Evolutionary conservation across 345 rosid species (phyloP), one percentile per base, ranked within the genome.

Genomic region (Salix purpurea): DNA sequence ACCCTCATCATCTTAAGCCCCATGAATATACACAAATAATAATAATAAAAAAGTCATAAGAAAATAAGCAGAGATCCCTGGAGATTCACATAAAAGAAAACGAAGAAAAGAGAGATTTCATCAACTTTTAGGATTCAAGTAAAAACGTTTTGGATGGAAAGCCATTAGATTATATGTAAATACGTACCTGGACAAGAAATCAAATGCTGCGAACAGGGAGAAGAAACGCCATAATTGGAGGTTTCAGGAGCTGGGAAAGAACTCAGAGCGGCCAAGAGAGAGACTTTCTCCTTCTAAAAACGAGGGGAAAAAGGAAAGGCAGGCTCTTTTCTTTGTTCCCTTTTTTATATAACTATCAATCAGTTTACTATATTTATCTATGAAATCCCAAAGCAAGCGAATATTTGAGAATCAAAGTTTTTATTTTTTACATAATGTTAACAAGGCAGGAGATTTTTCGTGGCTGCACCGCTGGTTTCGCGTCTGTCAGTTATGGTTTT

Each of bases 401-500:
- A 40, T 42, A 46, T 48, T 48, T 16, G 54, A 48, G 54, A 48
- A 48, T 48, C 7, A 16, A 48, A 2, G 54, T 48, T 48, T 48
- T 48, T 48, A 15, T 48, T 15, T 48, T 48, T 48, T 16, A 48
- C 19, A 48, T 48, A 48, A 14, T 48, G 21, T 48, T 48, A 48
- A 5, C 19, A 16, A 48, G 19, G 71, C 79, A 72, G 54, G 67
- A 69, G 74, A 72, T 2, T 52, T 74, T 84, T 82, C 71, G 71
- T 75, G 82, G 87, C 70, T 68, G 71, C 76, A 65, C 81, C 92
- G 85, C 58, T 6, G 60, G 80, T 79, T 72, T 79, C 82, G 89
- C 37, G 21, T 68, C 76, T 15, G 70, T 80, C 67, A 61, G 19
- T 67, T 7, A 24, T 9, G 21, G 21, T 30, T 3, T 32, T 32